These are phyloP conservation scores for Boechera retrofracta DNA, from an alignment of 345 rosid species.

Conservation along the genomic window DNA sequence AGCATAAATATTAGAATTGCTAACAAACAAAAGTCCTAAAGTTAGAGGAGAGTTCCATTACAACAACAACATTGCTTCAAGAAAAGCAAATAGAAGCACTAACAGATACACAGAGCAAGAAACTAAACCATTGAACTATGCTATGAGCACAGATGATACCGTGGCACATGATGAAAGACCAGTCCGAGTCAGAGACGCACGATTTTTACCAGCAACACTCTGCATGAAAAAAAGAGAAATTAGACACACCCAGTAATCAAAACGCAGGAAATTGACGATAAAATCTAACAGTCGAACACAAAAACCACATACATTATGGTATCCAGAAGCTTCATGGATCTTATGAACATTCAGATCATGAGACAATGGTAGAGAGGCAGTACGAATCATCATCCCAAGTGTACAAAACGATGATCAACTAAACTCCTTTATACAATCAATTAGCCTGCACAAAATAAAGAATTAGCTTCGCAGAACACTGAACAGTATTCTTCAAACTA, in stretches of 20 bases:
- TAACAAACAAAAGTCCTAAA: not conserved
- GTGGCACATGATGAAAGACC: slow-evolving; percentile 61
- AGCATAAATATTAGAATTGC: not conserved
- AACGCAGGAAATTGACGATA: not conserved
- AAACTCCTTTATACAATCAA: slow-evolving; percentile 28
- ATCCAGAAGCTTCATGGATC: slow-evolving; percentile 47
- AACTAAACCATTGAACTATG: slow-evolving; percentile 30
- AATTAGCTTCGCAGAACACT: slow-evolving; percentile 23
- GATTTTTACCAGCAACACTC: slow-evolving; percentile 53
- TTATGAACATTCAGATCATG: slow-evolving; percentile 54
- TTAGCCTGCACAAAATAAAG: slow-evolving; percentile 20
- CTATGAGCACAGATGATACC: slow-evolving; percentile 55
- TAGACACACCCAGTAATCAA: slow-evolving; percentile 6
- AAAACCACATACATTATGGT: slow-evolving; percentile 41
- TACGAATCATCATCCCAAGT: slow-evolving; percentile 54
- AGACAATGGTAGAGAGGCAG: slow-evolving; percentile 58
- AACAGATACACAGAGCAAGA: slow-evolving; percentile 25
- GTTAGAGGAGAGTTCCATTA: not conserved
- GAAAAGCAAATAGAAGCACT: slow-evolving; percentile 7
- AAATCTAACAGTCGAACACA: not conserved
- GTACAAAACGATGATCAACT: slow-evolving; percentile 9
- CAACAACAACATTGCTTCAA: slow-evolving; percentile 13
- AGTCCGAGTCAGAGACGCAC: slow-evolving; percentile 47
- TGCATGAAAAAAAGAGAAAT: slow-evolving; percentile 36
- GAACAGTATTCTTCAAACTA: not conserved